Evolutionary conservation across 73 alveolate genomes (phyloP), one percentile per base, ranked within the genome.

Genomic region (Chromera velia): DNA sequence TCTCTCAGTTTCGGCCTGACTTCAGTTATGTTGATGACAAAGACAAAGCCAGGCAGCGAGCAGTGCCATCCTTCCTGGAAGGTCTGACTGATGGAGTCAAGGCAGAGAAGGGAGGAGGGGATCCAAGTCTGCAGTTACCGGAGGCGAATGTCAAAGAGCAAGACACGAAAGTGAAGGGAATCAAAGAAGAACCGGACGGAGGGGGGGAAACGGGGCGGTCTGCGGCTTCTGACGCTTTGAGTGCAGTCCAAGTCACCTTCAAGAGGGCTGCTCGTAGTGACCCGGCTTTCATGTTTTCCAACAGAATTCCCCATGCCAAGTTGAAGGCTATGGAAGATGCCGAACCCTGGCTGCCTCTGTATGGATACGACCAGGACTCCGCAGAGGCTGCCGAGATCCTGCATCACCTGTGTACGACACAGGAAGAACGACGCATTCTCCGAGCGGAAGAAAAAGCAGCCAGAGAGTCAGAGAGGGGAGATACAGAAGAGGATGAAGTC

Each of bases 1-100:
- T 81, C 76, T 81, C 63, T 32, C 46, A 81, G 76, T 19, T 81
- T 6, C 70, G 88, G 65, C 88, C 88, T n/a, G 70, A 82, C 0
- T 81, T 81, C 30, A 75, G 62, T 4, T 76, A 81, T 49, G 88
- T 81, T n/a, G n/a, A n/a, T n/a, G n/a, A n/a, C n/a, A n/a, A n/a
- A n/a, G 88, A 81, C 73, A 72, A 81, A 30, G 88, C 33, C 72
- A 9, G 28, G n/a, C 73, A 34, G 87, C 73, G 13, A 67, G 74
- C 47, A 28, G 62, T 65, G 74, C n/a, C n/a, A n/a, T n/a, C n/a
- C n/a, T n/a, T n/a, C n/a, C n/a, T n/a, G n/a, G n/a, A n/a, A n/a
- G n/a, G n/a, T n/a, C 84, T 17, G 70, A 40, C 40, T 0, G 66
- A 22, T 33, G 70, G 32, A 49, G 84, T 33, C 77, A 33, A 62